Base-by-base conservation (phyloP, 495 filamentous ascomycete genomes). In the Annulohypoxylon nitens region DNA sequence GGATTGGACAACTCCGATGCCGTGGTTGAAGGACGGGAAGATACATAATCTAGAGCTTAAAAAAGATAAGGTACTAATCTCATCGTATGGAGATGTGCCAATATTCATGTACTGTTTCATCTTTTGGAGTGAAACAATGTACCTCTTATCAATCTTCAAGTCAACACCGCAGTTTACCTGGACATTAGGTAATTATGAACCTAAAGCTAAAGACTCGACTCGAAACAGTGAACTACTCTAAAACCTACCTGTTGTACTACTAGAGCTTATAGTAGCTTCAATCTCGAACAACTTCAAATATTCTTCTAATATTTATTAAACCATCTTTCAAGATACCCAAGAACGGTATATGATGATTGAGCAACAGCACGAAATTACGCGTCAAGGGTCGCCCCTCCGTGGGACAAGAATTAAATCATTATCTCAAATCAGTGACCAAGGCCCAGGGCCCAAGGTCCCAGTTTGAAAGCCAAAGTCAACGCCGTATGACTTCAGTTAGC, bases 21-120 rank as follows among this genome's bases (percentile, higher is more conserved):
- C 36, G 3, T 39, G 26, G 25, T 30, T 30, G 30, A 26, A 64
- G 34, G n/a, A 25, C 61, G 25, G 37, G 36, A 60, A 6, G 20
- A 60, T 60, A 60, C 57, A 43, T 60, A 2, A 60, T 60, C 57
- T 57, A 10, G 9, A 18, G 18, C 3, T 23, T 43, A 36, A 48
- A 68, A 54, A 68, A 54, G 65, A 68, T 68, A 68, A 61, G 47
- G 65, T 68, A 68, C 65, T 20, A 26, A 45, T 54, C 57, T 47
- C 39, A 53, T 2, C 16, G 33, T 20, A 53, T 39, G 43, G 50
- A 33, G 12, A n/a, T 8, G 5, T 37, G 25, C 5, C 11, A 26
- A 25, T 12, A 6, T 0, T 11, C 9, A 51, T 51, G 48, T 51
- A 51, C 9, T 26, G 48, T 51, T 51, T 51, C 23, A 51, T 25